Evolutionary conservation across 176 grass and related monocot genomes (phyloP).

Genomic region (Musa itinerans): DNA sequence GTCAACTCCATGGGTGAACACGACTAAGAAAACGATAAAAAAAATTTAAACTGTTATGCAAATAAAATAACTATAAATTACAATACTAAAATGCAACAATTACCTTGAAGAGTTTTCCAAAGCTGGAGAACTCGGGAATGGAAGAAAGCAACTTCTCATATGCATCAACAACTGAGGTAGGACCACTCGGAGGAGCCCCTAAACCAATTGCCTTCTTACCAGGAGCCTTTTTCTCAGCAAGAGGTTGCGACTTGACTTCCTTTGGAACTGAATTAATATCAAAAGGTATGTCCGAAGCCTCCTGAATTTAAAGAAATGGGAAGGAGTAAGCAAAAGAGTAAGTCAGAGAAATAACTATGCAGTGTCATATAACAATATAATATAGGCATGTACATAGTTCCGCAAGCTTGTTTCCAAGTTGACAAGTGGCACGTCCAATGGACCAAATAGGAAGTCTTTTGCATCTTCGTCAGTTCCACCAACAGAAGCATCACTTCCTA

Average conservation of each 20-base stretch:
- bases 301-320: constrained; percentile 37
- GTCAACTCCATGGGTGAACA: constrained; percentile 89
- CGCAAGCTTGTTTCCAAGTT: constrained; percentile 80
- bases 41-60: constrained; percentile 8
- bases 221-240: constrained; percentile 82
- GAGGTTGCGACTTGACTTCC: constrained; percentile 81
- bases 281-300: constrained; percentile 72
- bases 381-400: constrained; percentile 58
- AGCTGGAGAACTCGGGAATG: constrained; percentile 76
- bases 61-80: neutral
- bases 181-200: constrained; percentile 45
- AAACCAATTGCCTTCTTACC: constrained; percentile 79
- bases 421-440: constrained; percentile 85
- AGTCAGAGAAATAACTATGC: constrained; percentile 3
- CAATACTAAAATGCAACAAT: constrained; percentile 1
- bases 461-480: constrained; percentile 72
- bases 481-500: constrained; percentile 56
- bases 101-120: constrained; percentile 97
- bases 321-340: neutral
- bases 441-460: constrained; percentile 83
- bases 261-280: constrained; percentile 69
- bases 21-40: constrained; percentile 49
- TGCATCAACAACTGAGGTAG: constrained; percentile 52
- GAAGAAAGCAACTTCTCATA: constrained; percentile 94
- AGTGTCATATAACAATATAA: constrained; percentile 11